Conservation (phyloP, 352 stramenopile genomes). For the Pythium myriotylum region DNA sequence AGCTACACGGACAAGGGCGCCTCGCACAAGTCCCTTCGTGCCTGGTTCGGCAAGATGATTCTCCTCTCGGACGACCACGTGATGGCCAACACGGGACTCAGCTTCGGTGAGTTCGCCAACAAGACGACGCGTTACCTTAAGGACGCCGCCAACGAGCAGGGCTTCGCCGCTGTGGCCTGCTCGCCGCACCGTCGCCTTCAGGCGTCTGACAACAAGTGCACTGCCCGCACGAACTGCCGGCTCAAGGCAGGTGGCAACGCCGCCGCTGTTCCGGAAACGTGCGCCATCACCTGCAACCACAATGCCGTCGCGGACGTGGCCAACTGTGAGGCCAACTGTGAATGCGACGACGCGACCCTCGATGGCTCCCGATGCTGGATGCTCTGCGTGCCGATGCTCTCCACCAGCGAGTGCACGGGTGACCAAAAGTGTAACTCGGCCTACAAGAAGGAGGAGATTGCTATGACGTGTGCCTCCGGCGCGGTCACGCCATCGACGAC, state of each 20-base stretch:
- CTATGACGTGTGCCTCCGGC: constrained; percentile 26
- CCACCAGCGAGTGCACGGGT: constrained; percentile 23
- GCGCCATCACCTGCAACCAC: constrained; percentile 35
- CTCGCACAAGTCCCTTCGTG: constrained; percentile 42
- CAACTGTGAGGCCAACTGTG: constrained; percentile 22
- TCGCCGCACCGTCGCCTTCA: constrained; percentile 25
- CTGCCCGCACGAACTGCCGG: constrained; percentile 17
- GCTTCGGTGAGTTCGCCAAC: constrained; percentile 33
- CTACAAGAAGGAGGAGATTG: constrained; percentile 24
- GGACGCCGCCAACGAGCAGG: constrained; percentile 14
- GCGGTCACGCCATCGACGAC: constrained; percentile 5
- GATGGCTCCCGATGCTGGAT: constrained; percentile 29
- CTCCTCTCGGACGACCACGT: constrained; percentile 31
- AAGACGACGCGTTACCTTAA: constrained; percentile 33
- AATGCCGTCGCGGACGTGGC: constrained; percentile 16
- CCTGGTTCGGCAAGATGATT: constrained; percentile 59
- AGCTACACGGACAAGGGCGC: constrained; percentile 33
- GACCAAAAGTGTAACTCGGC: constrained; percentile 34
- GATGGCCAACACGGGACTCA: constrained; percentile 38
- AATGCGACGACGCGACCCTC: constrained; percentile 18
- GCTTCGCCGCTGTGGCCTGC: constrained; percentile 32
- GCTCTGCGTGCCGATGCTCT: constrained; percentile 28
- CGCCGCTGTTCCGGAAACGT: constrained; percentile 11
- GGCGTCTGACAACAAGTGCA: constrained; percentile 33
- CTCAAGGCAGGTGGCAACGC: constrained; percentile 15